Conservation (phyloP, 306 rosid genomes). For the Astragalus glycyphyllos region DNA sequence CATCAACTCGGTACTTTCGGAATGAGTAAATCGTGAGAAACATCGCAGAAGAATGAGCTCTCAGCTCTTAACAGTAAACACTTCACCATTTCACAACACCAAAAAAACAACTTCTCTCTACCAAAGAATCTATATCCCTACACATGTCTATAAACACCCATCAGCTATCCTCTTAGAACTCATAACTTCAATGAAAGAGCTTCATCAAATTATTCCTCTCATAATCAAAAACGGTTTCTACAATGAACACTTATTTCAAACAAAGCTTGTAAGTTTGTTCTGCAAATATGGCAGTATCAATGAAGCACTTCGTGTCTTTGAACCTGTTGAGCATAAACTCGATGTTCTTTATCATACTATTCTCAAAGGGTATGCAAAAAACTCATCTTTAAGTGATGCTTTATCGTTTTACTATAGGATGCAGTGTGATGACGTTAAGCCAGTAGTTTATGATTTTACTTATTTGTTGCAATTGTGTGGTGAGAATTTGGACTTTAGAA, state of each 20-base stretch:
- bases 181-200: slow-evolving; percentile 71
- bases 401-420: slow-evolving; percentile 64
- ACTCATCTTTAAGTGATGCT: slow-evolving; percentile 54
- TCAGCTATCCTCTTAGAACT: slow-evolving; percentile 80
- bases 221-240: slow-evolving; percentile 77
- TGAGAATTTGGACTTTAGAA: slow-evolving; percentile 64
- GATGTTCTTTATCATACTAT: slow-evolving; percentile 88
- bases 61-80: slow-evolving; percentile 40
- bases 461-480: slow-evolving; percentile 82
- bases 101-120: slow-evolving; percentile 55
- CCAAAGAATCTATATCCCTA: slow-evolving; percentile 70
- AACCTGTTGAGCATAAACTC: slow-evolving; percentile 61
- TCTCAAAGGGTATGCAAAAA: slow-evolving; percentile 84
- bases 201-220: slow-evolving; percentile 76
- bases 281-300: slow-evolving; percentile 62
- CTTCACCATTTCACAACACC: slow-evolving; percentile 35
- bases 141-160: slow-evolving; percentile 85
- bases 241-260: slow-evolving; percentile 72
- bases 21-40: background rate
- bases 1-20: background rate
- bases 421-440: slow-evolving; percentile 64
- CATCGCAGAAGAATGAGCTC: slow-evolving; percentile 54
- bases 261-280: slow-evolving; percentile 85
- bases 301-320: slow-evolving; percentile 79
- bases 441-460: slow-evolving; percentile 85